phyloP scores from a whole-genome alignment of 2,329 filamentous ascomycete species.

The Cordyceps farinosa region DNA sequence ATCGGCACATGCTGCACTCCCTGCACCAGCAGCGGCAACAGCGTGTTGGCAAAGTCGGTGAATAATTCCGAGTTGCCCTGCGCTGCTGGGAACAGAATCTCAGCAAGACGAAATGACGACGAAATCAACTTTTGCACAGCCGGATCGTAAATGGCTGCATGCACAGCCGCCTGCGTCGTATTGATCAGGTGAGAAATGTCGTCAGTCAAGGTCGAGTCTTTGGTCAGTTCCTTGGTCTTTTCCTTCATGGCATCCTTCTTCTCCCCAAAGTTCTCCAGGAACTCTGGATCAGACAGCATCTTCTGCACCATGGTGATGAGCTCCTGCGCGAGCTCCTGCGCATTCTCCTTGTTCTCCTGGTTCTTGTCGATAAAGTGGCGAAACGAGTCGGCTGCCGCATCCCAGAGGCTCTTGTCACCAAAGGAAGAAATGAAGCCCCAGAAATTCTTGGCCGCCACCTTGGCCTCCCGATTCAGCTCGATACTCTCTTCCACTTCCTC shows the following conservation, averaged over 20 bases:
- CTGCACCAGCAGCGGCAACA: slow-evolving; percentile 73
- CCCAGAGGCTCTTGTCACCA: slow-evolving; percentile 71
- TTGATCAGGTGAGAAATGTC: slow-evolving; percentile 70
- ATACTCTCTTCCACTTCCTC: slow-evolving; percentile 67
- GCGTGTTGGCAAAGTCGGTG: slow-evolving; percentile 55
- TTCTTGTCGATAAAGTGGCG: slow-evolving; percentile 65
- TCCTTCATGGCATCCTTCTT: slow-evolving; percentile 49
- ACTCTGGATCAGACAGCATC: slow-evolving; percentile 79
- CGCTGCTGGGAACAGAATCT: slow-evolving; percentile 64
- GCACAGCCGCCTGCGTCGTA: slow-evolving; percentile 64
- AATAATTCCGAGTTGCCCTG: slow-evolving; percentile 26
- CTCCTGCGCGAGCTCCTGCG: slow-evolving; percentile 72
- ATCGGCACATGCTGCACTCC: slow-evolving; percentile 85
- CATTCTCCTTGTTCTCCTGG: slow-evolving; percentile 72
- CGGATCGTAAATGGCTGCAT: slow-evolving; percentile 66
- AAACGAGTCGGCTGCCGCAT: slow-evolving; percentile 66
- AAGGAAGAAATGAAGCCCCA: slow-evolving; percentile 80
- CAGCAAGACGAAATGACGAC: slow-evolving; percentile 64
- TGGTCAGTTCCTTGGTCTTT: slow-evolving; percentile 60
- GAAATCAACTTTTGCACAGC: slow-evolving; percentile 67
- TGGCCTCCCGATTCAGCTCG: slow-evolving; percentile 68
- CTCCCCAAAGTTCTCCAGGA: slow-evolving; percentile 70
- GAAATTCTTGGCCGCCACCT: slow-evolving; percentile 72
- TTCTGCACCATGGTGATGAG: slow-evolving; percentile 72
- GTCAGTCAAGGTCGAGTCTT: slow-evolving; percentile 63